phyloP scores from a whole-genome alignment of 495 filamentous ascomycete species.

The Penicillium diatomitis region DNA sequence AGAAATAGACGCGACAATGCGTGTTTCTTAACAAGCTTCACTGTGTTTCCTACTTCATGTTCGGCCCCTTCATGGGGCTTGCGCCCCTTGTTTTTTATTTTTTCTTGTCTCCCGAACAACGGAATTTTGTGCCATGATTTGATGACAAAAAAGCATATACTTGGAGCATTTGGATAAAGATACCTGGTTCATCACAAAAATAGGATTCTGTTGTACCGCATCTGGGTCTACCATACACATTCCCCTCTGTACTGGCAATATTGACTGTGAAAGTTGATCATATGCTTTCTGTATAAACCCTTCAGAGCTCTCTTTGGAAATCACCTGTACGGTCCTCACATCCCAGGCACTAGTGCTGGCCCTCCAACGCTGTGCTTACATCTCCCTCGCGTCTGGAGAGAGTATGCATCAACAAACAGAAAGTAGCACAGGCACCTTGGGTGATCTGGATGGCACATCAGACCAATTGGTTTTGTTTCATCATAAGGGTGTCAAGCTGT shows the following conservation, averaged over 20 bases:
- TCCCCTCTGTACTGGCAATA: no score
- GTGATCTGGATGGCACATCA: neutral
- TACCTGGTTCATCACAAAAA: conserved; percentile 17
- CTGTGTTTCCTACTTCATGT: neutral
- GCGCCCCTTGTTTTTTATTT: conserved; percentile 10
- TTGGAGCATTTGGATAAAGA: conserved; percentile 26
- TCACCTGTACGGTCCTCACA: conserved; percentile 20
- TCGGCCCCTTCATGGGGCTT: conserved; percentile 2
- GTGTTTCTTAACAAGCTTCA: no score
- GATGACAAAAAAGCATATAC: conserved; percentile 23
- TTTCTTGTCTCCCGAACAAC: conserved; percentile 1
- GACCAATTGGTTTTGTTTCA: neutral
- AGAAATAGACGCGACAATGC: conserved; percentile 23
- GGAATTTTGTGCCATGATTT: conserved; percentile 19
- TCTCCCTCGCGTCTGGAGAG: conserved; percentile 8
- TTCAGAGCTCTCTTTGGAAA: conserved; percentile 45
- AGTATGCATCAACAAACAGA: conserved; percentile 25
- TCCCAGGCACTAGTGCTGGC: neutral
- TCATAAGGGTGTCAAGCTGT: neutral
- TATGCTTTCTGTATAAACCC: conserved; percentile 3
- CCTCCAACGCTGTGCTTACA: conserved; percentile 21
- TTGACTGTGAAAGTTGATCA: no score
- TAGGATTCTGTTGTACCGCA: neutral
- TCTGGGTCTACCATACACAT: no score
- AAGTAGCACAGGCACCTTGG: conserved; percentile 14